phyloP scores from a whole-genome alignment of 2,329 filamentous ascomycete species.

The Periconia digitata region DNA sequence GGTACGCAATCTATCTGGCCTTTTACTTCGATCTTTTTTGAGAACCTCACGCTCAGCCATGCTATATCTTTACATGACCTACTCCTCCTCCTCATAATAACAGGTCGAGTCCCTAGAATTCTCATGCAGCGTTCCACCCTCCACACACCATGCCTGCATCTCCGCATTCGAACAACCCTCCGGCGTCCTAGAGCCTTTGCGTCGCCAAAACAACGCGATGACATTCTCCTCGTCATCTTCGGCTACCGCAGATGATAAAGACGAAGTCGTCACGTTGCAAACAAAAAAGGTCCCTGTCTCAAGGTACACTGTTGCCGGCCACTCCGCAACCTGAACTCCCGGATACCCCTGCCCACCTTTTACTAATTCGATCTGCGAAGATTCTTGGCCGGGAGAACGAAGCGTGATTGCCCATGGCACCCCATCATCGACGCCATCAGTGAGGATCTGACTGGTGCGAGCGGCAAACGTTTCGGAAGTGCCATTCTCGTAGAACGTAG shows the following conservation, averaged over 20 bases:
- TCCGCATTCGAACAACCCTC: constrained; percentile 6
- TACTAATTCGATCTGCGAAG: constrained; percentile 4
- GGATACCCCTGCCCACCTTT: constrained; percentile 5
- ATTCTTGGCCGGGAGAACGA: constrained; percentile 4
- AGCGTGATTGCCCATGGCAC: not conserved
- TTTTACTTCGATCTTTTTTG: too few relatives aligned
- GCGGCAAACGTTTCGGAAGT: constrained; percentile 4
- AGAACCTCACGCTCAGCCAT: too few relatives aligned
- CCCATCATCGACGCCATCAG: constrained; percentile 11
- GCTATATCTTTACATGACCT: not conserved
- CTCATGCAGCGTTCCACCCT: constrained; percentile 6
- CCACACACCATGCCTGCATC: constrained; percentile 9
- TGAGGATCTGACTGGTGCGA: constrained; percentile 4
- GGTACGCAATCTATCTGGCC: too few relatives aligned
- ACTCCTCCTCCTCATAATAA: not conserved
- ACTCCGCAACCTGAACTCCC: constrained; percentile 4
- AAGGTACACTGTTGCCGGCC: constrained; percentile 5
- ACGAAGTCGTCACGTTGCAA: constrained; percentile 9
- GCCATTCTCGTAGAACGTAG: constrained; percentile 12
- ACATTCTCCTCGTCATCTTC: not conserved
- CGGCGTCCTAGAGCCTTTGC: constrained; percentile 6
- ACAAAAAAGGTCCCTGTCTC: constrained; percentile 10
- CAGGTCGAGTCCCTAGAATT: constrained; percentile 5
- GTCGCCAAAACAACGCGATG: constrained; percentile 9
- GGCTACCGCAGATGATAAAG: not conserved